A percentile compares a stretch with the other conserved stretches of the same genome.
Conservation (phyloP, 805 yeast species). For the Tetrapisispora fleetii region DNA sequence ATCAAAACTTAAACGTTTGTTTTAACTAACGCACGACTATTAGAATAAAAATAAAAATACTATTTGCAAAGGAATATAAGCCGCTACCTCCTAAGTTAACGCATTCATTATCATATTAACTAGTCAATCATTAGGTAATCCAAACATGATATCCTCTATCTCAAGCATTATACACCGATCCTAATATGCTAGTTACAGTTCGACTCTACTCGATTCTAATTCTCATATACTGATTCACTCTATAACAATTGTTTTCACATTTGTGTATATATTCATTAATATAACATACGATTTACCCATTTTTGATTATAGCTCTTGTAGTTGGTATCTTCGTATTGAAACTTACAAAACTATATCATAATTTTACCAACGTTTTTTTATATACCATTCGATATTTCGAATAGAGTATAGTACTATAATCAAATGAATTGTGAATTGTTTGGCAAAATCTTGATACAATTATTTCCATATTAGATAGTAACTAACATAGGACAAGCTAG, state of each 20-base stretch:
- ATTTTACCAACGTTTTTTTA: neutral
- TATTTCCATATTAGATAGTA: neutral
- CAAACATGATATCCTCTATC: too few species aligned
- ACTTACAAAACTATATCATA: neutral
- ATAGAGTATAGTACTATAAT: neutral
- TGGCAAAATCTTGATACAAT: neutral
- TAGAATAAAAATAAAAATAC: too few species aligned
- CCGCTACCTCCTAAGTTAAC: too few species aligned
- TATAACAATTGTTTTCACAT: conserved; percentile 84
- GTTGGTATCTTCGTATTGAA: conserved; percentile 3
- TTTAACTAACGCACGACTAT: too few species aligned
- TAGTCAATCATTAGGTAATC: too few species aligned
- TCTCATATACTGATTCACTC: conserved; percentile 31
- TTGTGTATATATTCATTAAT: conserved; percentile 20
- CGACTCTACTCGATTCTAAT: neutral
- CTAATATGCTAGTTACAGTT: neutral
- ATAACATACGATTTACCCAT: conserved; percentile 35
- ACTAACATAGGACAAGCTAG: too few species aligned
- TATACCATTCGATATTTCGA: neutral
- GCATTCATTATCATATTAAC: too few species aligned
- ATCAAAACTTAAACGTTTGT: too few species aligned
- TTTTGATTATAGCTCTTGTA: conserved; percentile 29
- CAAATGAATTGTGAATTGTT: neutral
- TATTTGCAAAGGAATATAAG: too few species aligned
- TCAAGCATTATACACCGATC: neutral